Conservation (phyloP, 1,284 basidiomycete genomes). For the Agaricales sp. region DNA sequence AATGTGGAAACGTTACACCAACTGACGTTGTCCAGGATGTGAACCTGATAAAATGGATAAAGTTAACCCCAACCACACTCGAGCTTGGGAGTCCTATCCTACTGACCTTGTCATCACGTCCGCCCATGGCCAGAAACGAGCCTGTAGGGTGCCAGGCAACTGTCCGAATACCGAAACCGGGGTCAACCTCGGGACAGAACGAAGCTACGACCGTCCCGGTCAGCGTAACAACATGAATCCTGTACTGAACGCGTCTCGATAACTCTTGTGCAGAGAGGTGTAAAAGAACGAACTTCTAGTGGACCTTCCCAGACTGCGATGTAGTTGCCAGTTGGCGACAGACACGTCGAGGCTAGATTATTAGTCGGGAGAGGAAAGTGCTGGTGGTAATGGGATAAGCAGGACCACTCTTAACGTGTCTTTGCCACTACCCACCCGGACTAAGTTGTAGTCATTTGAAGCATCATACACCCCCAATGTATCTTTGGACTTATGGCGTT, state of each 20-base stretch:
- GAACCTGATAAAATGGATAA: conserved; percentile 35
- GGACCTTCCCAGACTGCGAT: conserved; percentile 79
- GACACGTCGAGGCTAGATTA: conserved; percentile 62
- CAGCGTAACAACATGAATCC: conserved; percentile 66
- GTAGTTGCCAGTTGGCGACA: conserved; percentile 76
- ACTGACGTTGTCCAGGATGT: conserved; percentile 69
- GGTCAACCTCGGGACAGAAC: conserved; percentile 63
- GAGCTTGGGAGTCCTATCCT: background rate
- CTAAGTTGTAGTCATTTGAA: conserved; percentile 54
- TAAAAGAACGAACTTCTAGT: conserved; percentile 46
- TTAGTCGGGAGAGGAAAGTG: conserved; percentile 77
- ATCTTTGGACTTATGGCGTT: conserved; percentile 81
- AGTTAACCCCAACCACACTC: background rate
- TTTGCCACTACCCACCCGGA: conserved; percentile 46
- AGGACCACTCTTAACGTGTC: background rate
- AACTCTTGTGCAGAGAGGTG: conserved; percentile 1
- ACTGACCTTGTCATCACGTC: conserved; percentile 76
- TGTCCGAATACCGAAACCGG: conserved; percentile 68
- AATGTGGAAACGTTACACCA: conserved; percentile 68
- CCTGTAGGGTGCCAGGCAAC: conserved; percentile 80
- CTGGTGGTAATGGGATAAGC: conserved; percentile 23
- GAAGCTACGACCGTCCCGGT: conserved; percentile 60
- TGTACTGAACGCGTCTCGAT: conserved; percentile 49
- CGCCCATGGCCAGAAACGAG: conserved; percentile 65
- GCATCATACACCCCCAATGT: conserved; percentile 77